Conservation (phyloP, 2,329 filamentous ascomycete species). For the Diaporthe vaccinii region DNA sequence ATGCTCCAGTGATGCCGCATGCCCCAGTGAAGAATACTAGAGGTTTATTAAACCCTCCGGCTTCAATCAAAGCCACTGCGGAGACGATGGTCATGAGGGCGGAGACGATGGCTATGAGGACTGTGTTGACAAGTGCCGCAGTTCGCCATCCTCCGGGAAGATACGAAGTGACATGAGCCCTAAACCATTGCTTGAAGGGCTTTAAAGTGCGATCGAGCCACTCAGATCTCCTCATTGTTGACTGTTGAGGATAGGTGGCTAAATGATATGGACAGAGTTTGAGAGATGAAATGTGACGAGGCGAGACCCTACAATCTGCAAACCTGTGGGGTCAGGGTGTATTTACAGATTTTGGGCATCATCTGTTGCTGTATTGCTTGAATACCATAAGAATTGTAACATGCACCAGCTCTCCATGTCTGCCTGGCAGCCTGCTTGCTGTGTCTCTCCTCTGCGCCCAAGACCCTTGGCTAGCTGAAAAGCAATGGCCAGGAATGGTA, state of each 20-base stretch:
- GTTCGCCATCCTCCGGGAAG: not conserved
- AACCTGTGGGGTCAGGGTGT: not conserved
- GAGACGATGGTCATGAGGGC: not conserved
- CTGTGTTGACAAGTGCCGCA: not conserved
- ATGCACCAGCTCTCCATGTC: not conserved
- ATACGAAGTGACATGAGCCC: not conserved
- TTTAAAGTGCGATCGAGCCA: not conserved
- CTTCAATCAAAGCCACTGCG: not conserved
- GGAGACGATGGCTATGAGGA: not conserved
- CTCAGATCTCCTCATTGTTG: not conserved
- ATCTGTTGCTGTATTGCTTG: not conserved
- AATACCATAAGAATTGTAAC: rapidly evolving
- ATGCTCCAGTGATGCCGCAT: not conserved
- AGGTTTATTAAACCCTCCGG: not conserved
- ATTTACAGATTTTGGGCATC: not conserved
- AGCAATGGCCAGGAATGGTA: not conserved
- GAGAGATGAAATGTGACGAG: not conserved
- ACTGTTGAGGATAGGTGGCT: not conserved
- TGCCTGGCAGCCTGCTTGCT: not conserved
- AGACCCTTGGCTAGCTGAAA: not conserved
- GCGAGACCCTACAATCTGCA: not conserved
- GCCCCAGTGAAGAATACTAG: not conserved
- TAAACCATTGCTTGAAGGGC: not conserved
- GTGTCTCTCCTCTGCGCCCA: not conserved
- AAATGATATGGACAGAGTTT: not conserved